These are phyloP conservation scores for Penicillium sp. DNA, from an alignment of 2,329 filamentous ascomycete genomes.

Conservation along the genomic window DNA sequence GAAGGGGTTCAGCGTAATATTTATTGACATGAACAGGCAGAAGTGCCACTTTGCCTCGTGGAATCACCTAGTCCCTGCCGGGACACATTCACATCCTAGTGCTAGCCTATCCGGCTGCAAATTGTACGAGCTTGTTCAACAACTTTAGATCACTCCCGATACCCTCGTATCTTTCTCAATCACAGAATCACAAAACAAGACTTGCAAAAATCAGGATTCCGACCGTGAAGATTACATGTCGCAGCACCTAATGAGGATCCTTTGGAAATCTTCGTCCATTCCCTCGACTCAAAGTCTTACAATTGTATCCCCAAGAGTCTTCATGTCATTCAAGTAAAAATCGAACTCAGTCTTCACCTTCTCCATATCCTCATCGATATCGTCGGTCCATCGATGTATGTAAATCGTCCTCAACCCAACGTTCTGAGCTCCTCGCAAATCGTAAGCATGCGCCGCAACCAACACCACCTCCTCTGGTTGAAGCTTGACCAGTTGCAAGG, in stretches of 20 bases:
- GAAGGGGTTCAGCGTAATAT: not conserved
- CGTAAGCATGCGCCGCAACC: conserved; percentile 59
- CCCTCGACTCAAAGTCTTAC: not conserved
- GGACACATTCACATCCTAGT: not conserved
- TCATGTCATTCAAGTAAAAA: conserved; percentile 32
- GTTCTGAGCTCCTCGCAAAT: conserved; percentile 51
- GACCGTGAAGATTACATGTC: not conserved
- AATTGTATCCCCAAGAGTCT: conserved; percentile 15
- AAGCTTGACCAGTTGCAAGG: conserved; percentile 47
- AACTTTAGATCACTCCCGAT: too few relatives aligned
- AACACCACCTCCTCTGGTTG: conserved; percentile 52
- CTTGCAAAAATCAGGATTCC: not conserved
- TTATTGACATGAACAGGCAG: not conserved
- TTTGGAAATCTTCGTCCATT: not conserved
- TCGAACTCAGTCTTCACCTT: conserved; percentile 46
- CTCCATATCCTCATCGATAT: conserved; percentile 51
- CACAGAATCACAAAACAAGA: not conserved
- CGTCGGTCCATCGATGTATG: conserved; percentile 56
- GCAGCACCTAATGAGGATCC: not conserved
- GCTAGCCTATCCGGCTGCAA: not conserved
- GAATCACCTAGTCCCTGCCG: not conserved
- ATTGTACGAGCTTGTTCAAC: not conserved
- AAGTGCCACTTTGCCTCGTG: not conserved
- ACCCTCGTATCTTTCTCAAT: too few relatives aligned
- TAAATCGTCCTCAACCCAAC: conserved; percentile 57